phyloP scores from a whole-genome alignment of 306 rosid species.

The Luffa acutangula region DNA sequence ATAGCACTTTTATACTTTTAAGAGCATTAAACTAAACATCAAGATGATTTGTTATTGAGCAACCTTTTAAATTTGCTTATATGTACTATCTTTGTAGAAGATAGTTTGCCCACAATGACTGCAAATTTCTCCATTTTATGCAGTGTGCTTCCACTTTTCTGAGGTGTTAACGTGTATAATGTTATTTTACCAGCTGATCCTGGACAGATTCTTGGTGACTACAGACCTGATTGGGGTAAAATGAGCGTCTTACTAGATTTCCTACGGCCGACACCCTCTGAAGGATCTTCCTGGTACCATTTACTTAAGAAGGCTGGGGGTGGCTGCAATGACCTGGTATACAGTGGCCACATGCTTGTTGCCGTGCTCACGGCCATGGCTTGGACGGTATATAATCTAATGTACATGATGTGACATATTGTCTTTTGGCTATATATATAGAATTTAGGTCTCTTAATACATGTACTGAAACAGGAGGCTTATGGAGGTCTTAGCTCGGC shows the following conservation, averaged over 20 bases:
- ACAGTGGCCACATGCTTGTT: constrained; percentile 94
- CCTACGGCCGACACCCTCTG: constrained; percentile 56
- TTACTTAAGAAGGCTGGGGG: constrained; percentile 83
- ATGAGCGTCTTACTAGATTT: constrained; percentile 76
- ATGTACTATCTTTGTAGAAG: not conserved
- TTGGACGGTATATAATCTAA: constrained; percentile 62
- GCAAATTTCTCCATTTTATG: not conserved
- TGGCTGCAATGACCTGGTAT: constrained; percentile 93
- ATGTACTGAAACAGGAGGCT: constrained; percentile 58
- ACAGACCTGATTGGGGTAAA: constrained; percentile 66
- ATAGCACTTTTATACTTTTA: not conserved
- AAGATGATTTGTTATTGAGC: not conserved
- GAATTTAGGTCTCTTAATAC: not conserved
- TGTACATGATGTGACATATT: not conserved
- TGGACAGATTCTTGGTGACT: constrained; percentile 36
- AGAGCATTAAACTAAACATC: not conserved
- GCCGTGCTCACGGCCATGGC: constrained; percentile 98
- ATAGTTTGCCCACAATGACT: not conserved
- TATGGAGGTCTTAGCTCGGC: constrained; percentile 89
- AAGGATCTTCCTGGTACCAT: constrained; percentile 75
- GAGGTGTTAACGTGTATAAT: not conserved
- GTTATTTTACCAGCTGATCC: constrained; percentile 46
- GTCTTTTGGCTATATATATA: not conserved
- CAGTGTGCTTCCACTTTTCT: not conserved
- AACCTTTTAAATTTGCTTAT: not conserved